These are phyloP conservation scores for Tulasnella sp. DNA, from an alignment of 768 basidiomycete species.

Conservation along the genomic window DNA sequence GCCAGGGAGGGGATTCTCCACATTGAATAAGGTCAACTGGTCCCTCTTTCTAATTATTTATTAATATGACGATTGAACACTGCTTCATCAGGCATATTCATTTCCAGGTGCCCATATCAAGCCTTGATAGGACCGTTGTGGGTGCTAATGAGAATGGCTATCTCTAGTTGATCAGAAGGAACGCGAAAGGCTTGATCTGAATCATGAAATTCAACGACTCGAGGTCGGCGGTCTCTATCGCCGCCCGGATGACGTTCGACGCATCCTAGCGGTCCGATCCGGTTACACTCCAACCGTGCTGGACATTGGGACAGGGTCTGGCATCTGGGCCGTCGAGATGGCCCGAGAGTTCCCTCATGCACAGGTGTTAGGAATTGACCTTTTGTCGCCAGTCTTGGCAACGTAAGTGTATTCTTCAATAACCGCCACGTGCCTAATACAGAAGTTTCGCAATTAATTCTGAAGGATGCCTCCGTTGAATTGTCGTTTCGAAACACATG, in stretches of 20 bases:
- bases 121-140: too few relatives aligned
- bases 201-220: not conserved
- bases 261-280: not conserved
- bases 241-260: not conserved
- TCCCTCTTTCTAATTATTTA: too few relatives aligned
- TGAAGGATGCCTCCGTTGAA: not conserved
- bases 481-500: not conserved
- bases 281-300: not conserved
- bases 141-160: too few relatives aligned
- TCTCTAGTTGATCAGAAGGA: not conserved
- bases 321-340: not conserved
- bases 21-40: too few relatives aligned
- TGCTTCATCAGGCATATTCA: too few relatives aligned
- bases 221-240: constrained; percentile 1
- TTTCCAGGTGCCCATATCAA: too few relatives aligned
- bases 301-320: not conserved
- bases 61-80: too few relatives aligned
- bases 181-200: not conserved
- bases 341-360: not conserved
- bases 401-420: not conserved
- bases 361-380: not conserved
- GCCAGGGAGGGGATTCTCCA: too few relatives aligned
- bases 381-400: not conserved
- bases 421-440: too few relatives aligned
- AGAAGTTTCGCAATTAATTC: not conserved